phyloP scores from a whole-genome alignment of 2,329 filamentous ascomycete genomes.

The Fusarium acutatum region DNA sequence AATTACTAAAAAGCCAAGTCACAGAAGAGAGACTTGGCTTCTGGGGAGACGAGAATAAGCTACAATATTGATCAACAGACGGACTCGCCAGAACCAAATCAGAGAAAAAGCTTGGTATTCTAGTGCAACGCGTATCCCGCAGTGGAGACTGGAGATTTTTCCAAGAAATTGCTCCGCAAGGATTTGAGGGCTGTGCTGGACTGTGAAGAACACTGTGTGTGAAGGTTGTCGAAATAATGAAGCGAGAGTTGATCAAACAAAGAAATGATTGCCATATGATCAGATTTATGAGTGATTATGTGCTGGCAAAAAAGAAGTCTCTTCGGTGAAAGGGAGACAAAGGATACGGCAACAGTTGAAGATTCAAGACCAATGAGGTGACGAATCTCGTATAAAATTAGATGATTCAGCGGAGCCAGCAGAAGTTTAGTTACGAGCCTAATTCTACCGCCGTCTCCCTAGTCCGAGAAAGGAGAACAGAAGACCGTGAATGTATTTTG shows the following conservation, averaged over 20 bases:
- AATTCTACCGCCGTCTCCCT: constrained; percentile 20
- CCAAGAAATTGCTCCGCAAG: constrained; percentile 25
- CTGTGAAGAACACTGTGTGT: constrained; percentile 32
- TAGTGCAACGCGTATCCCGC: constrained; percentile 31
- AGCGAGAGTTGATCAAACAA: constrained; percentile 12
- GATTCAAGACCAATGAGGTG: neutral
- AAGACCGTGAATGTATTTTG: neutral
- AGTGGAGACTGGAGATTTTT: constrained; percentile 36
- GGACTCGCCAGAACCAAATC: constrained; percentile 23
- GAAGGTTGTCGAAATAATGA: neutral
- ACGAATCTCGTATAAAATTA: constrained; percentile 20
- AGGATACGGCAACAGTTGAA: neutral
- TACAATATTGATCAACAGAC: constrained; percentile 25
- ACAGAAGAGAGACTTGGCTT: constrained; percentile 5
- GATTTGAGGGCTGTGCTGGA: constrained; percentile 9
- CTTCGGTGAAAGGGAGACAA: neutral
- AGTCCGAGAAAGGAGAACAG: constrained; percentile 2
- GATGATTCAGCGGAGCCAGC: constrained; percentile 9
- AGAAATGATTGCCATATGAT: constrained; percentile 20
- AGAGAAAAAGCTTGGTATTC: constrained; percentile 39
- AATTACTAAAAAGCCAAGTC: constrained; percentile 8
- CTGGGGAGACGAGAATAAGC: neutral
- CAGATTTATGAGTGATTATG: neutral
- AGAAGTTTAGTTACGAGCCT: constrained; percentile 35
- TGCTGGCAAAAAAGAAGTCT: neutral